Percentiles rank a stretch among this genome's conserved stretches.
phyloP scores from a whole-genome alignment of 2,329 filamentous ascomycete genomes.

The Colletotrichum aenigma region DNA sequence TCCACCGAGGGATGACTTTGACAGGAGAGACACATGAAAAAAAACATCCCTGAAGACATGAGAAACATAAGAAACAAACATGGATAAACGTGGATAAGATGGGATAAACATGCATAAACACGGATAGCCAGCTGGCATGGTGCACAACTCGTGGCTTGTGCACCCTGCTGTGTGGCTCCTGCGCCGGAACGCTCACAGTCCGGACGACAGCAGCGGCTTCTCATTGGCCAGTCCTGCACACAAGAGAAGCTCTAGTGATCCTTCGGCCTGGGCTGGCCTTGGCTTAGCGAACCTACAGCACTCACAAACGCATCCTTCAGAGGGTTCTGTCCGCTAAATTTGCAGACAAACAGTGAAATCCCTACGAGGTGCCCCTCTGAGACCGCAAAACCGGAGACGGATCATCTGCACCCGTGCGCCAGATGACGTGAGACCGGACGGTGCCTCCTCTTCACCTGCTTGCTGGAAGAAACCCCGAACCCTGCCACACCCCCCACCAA shows the following conservation, averaged over 20 bases:
- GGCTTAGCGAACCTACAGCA: background rate
- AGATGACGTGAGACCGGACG: conserved; percentile 12
- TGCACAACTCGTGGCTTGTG: background rate
- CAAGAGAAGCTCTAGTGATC: background rate
- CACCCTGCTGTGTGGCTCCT: background rate
- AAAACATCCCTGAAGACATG: background rate
- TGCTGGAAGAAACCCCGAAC: background rate
- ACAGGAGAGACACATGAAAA: background rate
- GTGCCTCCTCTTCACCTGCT: too few species aligned
- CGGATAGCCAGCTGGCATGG: background rate
- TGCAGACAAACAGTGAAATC: background rate
- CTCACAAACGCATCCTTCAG: background rate
- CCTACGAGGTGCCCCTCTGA: background rate
- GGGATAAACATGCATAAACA: background rate
- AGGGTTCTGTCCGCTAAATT: background rate
- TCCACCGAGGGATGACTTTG: background rate
- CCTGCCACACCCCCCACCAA: background rate
- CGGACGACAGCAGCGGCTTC: background rate
- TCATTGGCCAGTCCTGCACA: background rate
- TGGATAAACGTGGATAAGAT: background rate
- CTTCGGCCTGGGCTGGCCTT: background rate
- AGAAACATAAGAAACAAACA: background rate
- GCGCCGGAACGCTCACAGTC: background rate
- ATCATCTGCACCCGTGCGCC: conserved; percentile 9
- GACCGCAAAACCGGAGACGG: background rate